phyloP scores from a whole-genome alignment of 2,329 filamentous ascomycete genomes.

The Aureobasidium sp. region DNA sequence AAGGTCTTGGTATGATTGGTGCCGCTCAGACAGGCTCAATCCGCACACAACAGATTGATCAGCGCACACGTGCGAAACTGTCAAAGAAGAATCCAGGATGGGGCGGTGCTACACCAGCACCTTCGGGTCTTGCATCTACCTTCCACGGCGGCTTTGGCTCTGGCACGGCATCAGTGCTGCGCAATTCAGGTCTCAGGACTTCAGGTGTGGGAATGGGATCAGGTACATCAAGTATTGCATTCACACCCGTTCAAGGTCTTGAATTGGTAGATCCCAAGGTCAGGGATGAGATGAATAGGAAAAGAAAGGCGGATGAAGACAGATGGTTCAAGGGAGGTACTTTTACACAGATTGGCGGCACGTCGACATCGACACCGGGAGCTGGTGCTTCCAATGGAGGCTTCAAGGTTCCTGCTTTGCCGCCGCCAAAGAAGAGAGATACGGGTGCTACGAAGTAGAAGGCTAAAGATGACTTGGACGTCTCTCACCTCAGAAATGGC shows the following conservation, averaged over 20 bases:
- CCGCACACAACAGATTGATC: conserved; percentile 80
- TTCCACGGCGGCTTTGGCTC: conserved; percentile 68
- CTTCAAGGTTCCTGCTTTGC: conserved; percentile 77
- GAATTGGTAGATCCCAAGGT: conserved; percentile 93
- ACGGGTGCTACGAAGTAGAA: neutral
- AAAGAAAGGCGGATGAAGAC: conserved; percentile 90
- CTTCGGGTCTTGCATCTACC: conserved; percentile 62
- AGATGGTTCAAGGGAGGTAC: conserved; percentile 96
- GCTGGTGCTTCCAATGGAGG: conserved; percentile 27
- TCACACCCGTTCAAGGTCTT: conserved; percentile 88
- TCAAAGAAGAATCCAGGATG: conserved; percentile 94
- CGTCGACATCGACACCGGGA: conserved; percentile 32
- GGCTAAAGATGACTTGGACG: neutral
- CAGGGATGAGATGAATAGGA: conserved; percentile 76
- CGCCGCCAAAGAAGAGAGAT: conserved; percentile 56
- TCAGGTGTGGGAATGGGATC: conserved; percentile 63
- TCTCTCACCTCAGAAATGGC: too few relatives aligned
- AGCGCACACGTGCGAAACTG: conserved; percentile 85
- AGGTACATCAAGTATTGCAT: conserved; percentile 68
- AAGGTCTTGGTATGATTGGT: conserved; percentile 92
- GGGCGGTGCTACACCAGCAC: conserved; percentile 52
- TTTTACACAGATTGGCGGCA: conserved; percentile 72
- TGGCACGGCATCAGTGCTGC: conserved; percentile 59
- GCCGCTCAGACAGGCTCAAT: conserved; percentile 82
- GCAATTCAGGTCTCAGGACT: conserved; percentile 69